These are phyloP conservation scores for Malus hybrid DNA, from an alignment of 331 rosid genomes.

Conservation along the genomic window DNA sequence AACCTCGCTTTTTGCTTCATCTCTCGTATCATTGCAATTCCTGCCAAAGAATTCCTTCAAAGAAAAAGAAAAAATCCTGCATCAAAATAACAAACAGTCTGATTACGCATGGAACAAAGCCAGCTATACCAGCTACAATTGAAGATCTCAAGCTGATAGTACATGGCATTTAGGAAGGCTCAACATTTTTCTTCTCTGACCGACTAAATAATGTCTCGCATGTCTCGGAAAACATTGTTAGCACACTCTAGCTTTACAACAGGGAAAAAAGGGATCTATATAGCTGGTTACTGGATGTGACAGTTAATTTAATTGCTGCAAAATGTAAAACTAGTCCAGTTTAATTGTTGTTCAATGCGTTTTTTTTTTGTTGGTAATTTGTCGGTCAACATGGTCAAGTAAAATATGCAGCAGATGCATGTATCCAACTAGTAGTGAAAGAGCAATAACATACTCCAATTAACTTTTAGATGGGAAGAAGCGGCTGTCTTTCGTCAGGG, in stretches of 20 bases:
- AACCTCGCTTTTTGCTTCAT: constrained; percentile 18
- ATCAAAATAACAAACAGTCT: constrained; percentile 7
- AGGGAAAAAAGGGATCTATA: not conserved
- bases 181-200: not conserved
- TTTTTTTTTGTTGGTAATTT: not conserved
- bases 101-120: not conserved
- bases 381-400: not conserved
- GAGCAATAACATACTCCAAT: constrained; percentile 32
- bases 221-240: not conserved
- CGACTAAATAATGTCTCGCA: not conserved
- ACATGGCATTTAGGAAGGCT: not conserved
- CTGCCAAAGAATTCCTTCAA: constrained; percentile 31
- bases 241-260: not conserved
- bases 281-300: not conserved
- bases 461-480: constrained; percentile 59
- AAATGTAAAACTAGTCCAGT: not conserved
- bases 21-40: constrained; percentile 18
- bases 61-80: constrained; percentile 28
- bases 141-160: not conserved
- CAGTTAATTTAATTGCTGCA: not conserved
- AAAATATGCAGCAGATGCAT: not conserved
- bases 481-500: constrained; percentile 78
- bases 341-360: not conserved
- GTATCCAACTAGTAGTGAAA: constrained; percentile 3
- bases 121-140: not conserved